A percentile compares a stretch with the other conserved stretches of the same genome.
phyloP scores from a whole-genome alignment of 345 rosid species.

The Cardamine occulta region DNA sequence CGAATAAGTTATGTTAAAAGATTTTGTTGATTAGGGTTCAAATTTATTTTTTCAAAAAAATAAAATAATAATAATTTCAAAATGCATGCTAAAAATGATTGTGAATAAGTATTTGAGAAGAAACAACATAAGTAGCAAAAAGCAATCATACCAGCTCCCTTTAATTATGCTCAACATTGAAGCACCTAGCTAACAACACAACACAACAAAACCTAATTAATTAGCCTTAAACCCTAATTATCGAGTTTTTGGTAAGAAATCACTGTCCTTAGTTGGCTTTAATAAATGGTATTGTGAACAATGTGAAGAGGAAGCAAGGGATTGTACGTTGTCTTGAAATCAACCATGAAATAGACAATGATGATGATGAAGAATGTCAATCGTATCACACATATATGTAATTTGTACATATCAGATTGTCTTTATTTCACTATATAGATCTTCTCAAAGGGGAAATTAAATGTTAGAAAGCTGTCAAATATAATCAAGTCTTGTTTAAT shows the following conservation, averaged over 20 bases:
- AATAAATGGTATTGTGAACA: conserved; percentile 56
- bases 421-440: conserved; percentile 70
- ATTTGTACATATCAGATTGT: conserved; percentile 78
- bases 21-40: neutral
- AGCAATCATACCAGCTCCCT: neutral
- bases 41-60: too few relatives aligned
- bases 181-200: neutral
- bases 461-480: neutral
- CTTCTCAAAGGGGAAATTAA: conserved; percentile 73
- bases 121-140: conserved; percentile 1
- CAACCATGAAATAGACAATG: conserved; percentile 56
- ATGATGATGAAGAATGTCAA: conserved; percentile 53
- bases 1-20: neutral
- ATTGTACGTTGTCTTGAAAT: neutral
- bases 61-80: too few relatives aligned
- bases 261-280: conserved; percentile 78
- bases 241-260: conserved; percentile 58
- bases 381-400: conserved; percentile 70
- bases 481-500: neutral
- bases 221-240: neutral
- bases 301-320: conserved; percentile 61
- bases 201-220: neutral
- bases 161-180: neutral
- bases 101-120: neutral
- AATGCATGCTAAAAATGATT: neutral